Evolutionary conservation across 176 grass and related monocot species (phyloP).

Genomic region (Triticum urartu): DNA sequence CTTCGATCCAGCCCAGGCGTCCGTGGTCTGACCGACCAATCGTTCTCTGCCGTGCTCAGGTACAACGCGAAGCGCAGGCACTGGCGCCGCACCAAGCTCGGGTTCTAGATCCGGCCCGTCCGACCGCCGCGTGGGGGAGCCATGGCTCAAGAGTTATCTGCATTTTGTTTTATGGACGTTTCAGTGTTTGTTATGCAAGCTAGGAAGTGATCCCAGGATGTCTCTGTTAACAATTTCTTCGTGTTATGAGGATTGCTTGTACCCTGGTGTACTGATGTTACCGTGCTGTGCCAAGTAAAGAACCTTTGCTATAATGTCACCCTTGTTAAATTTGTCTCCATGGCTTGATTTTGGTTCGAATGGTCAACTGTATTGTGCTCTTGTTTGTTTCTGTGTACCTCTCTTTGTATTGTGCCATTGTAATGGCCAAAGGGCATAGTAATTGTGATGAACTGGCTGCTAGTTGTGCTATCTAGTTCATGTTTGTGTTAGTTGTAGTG

Average conservation of each 20-base stretch:
- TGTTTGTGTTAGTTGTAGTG: no score
- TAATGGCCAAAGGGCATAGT: neutral
- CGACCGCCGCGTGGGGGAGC: neutral
- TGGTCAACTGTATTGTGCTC: neutral
- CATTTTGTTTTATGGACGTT: slow-evolving; percentile 32
- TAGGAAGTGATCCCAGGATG: slow-evolving; percentile 49
- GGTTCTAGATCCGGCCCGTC: slow-evolving; percentile 32
- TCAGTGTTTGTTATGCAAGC: slow-evolving; percentile 31
- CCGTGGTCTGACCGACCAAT: neutral
- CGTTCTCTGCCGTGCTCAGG: slow-evolving; percentile 31
- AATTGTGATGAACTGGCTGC: neutral
- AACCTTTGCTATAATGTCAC: neutral
- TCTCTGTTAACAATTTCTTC: slow-evolving; percentile 28
- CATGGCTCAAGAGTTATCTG: slow-evolving; percentile 39
- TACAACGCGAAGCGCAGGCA: slow-evolving; percentile 99
- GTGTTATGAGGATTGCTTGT: slow-evolving; percentile 21
- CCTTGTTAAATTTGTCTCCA: neutral
- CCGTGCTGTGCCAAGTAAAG: slow-evolving; percentile 25
- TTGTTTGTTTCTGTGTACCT: neutral
- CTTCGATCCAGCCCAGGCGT: neutral
- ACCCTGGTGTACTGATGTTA: slow-evolving; percentile 33
- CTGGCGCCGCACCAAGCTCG: slow-evolving; percentile 97
- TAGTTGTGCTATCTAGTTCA: neutral
- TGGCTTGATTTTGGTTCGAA: neutral
- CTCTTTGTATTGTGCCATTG: neutral